These are phyloP conservation scores for Tubosaeta sp. DNA, from an alignment of 768 basidiomycete genomes.

Conservation along the genomic window DNA sequence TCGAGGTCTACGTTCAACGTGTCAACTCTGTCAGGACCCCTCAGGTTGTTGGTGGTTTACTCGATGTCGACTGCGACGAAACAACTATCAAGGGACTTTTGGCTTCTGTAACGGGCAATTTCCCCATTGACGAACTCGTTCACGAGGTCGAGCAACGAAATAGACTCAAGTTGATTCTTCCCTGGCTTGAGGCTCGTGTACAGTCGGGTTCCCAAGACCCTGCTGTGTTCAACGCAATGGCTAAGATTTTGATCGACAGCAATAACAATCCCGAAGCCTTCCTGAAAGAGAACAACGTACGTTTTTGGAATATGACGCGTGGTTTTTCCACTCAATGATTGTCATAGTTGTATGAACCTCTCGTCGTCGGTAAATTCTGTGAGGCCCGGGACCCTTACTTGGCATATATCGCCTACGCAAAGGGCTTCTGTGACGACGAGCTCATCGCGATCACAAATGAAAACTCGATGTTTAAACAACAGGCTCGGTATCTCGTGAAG, in stretches of 20 bases:
- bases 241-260: slow-evolving; percentile 98
- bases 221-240: slow-evolving; percentile 93
- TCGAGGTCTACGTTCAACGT: slow-evolving; percentile 99
- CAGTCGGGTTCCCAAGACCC: slow-evolving; percentile 92
- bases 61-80: slow-evolving; percentile 99
- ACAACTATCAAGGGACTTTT: slow-evolving; percentile 91
- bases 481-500: slow-evolving; percentile 96
- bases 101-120: slow-evolving; percentile 90
- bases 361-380: slow-evolving; percentile 98
- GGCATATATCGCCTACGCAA: slow-evolving; percentile 98
- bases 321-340: slow-evolving; percentile 7
- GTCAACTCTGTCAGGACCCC: slow-evolving; percentile 97
- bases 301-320: slow-evolving; percentile 24
- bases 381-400: slow-evolving; percentile 97
- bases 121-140: slow-evolving; percentile 97
- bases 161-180: slow-evolving; percentile 91
- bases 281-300: slow-evolving; percentile 96
- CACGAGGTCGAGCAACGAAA: slow-evolving; percentile 96
- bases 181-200: slow-evolving; percentile 94
- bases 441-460: slow-evolving; percentile 96
- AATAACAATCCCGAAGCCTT: slow-evolving; percentile 98
- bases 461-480: slow-evolving; percentile 99
- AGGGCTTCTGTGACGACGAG: slow-evolving; percentile 98
- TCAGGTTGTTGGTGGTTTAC: slow-evolving; percentile 91
- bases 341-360: slow-evolving; percentile 84